Percentiles rank a stretch among this genome's conserved stretches.
These are phyloP conservation scores for Amylocarpus encephaloides DNA, from an alignment of 2,329 filamentous ascomycete genomes.

Conservation along the genomic window DNA sequence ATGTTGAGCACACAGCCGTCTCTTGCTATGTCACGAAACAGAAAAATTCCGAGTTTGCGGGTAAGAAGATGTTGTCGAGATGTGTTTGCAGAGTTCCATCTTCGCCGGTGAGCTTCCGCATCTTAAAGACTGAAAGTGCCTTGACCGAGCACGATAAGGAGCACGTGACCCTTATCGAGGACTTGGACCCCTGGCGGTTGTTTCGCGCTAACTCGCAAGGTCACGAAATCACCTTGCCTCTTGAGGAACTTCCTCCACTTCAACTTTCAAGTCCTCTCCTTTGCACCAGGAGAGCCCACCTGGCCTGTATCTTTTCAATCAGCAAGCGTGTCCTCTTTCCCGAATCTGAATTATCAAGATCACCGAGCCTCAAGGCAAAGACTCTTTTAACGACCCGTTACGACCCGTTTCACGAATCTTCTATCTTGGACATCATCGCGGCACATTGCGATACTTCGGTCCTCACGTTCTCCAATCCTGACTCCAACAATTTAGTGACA, in stretches of 20 bases:
- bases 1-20: constrained; percentile 38
- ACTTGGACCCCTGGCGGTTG: not conserved
- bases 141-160: constrained; percentile 2
- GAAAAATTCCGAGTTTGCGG: not conserved
- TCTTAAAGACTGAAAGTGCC: not conserved
- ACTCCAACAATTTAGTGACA: not conserved
- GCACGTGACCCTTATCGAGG: constrained; percentile 14
- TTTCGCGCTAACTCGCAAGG: constrained; percentile 5
- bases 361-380: not conserved
- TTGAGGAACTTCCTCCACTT: not conserved
- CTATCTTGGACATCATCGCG: constrained; percentile 20
- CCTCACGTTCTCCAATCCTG: not conserved
- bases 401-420: constrained; percentile 31
- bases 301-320: not conserved
- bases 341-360: not conserved
- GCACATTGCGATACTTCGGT: constrained; percentile 5
- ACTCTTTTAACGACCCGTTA: constrained; percentile 26
- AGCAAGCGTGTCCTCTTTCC: not conserved
- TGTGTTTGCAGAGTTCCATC: constrained; percentile 11
- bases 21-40: not conserved
- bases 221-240: constrained; percentile 1
- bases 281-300: constrained; percentile 12
- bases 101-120: constrained; percentile 16
- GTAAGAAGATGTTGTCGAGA: not conserved
- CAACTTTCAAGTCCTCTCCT: constrained; percentile 3